These are phyloP conservation scores for Suillus sp. DNA, from an alignment of 768 basidiomycete genomes.

Conservation along the genomic window DNA sequence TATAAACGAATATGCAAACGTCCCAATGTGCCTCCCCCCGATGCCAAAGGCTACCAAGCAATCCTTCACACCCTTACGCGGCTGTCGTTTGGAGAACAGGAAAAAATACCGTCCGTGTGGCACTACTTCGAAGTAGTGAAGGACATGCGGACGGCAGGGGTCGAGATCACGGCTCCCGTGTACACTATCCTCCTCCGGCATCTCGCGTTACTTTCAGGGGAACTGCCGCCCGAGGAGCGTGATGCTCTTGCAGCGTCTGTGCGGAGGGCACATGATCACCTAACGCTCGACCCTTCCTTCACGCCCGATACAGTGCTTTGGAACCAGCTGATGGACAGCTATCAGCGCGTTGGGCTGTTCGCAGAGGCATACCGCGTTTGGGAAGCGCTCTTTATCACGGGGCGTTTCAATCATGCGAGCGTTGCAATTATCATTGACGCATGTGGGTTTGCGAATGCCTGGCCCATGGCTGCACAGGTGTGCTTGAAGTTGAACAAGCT, in stretches of 20 bases:
- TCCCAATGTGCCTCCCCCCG: conserved; percentile 38
- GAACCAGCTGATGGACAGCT: conserved; percentile 90
- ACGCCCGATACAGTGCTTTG: conserved; percentile 69
- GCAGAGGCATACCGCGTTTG: conserved; percentile 76
- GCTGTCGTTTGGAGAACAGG: conserved; percentile 49
- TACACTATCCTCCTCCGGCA: conserved; percentile 70
- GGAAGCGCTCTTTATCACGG: conserved; percentile 68
- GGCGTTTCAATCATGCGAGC: conserved; percentile 58
- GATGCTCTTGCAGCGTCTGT: conserved; percentile 49
- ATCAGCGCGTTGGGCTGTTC: conserved; percentile 75
- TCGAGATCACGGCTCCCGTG: conserved; percentile 55
- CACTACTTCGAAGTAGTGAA: conserved; percentile 76
- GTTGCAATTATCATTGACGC: conserved; percentile 87
- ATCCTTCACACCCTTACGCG: conserved; percentile 67
- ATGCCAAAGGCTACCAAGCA: conserved; percentile 59
- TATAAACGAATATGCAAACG: conserved; percentile 49
- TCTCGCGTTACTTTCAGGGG: conserved; percentile 47
- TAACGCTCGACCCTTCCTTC: conserved; percentile 79
- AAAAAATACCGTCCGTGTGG: conserved; percentile 43
- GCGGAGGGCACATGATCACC: conserved; percentile 68
- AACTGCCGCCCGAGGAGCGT: conserved; percentile 25
- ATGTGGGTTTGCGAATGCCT: conserved; percentile 64
- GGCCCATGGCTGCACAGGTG: conserved; percentile 54
- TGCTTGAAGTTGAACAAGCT: conserved; percentile 51
- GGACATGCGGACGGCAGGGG: conserved; percentile 75